Evolutionary conservation across 331 rosid genomes (phyloP), one percentile per base, ranked within the genome.

Genomic region (Malus hybrid): DNA sequence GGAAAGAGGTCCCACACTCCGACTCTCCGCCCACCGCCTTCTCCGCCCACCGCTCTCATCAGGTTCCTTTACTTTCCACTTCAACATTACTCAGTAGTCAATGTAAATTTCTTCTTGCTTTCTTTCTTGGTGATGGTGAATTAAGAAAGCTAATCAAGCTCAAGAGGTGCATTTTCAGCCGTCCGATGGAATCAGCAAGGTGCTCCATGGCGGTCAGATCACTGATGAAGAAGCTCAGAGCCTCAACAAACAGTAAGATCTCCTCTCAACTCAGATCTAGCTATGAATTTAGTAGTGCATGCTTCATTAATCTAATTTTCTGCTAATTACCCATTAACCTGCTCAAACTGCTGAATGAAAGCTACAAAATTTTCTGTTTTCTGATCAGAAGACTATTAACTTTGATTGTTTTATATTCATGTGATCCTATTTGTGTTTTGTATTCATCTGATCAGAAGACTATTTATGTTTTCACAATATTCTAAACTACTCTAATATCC

Each of bases 201-300:
- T 94, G 79, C 90, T 92, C 73, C 89, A 87, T 24, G 92, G 97
- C 52, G 86, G 68, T 44, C 90, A 89, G 82, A 42, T 84, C 72
- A 78, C 86, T 6, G 90, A 90, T 11, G 97, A 92, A 76, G 97
- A 92, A 84, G 86, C 89, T 19, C 83, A 86, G 68, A 86, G 72
- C 81, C 86, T 92, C 56, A 29, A 69, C 80, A 90, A 87, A 61
- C 72, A 52, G 97, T 94, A 83, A 83, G 85, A 66, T 84, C 80
- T 69, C 63, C 33, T 14, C 6, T 20, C 6, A 66, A 15, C 55
- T 60, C 33, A 66, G 80, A 39, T 66, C 46, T 14, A 26, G 57
- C 57, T 52, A 52, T 3, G 16, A 52, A 52, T 52, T 16, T 2
- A 52, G 24, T 57, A n/a, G 33, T 42, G 67, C 67, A 33, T 24